Conservation (phyloP, 306 rosid genomes). For the Vigna mungo region DNA sequence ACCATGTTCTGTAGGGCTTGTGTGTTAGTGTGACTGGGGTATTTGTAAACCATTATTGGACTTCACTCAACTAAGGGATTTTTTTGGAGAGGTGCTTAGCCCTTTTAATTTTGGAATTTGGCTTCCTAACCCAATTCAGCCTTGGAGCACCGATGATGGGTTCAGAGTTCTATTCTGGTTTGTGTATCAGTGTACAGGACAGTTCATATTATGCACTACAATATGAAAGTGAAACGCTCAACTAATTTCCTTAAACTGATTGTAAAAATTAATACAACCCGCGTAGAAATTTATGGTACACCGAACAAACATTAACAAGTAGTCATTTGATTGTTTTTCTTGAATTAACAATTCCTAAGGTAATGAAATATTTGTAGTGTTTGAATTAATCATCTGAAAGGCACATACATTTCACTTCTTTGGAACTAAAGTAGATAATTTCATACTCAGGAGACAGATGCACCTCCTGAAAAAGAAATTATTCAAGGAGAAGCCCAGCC, state of each 20-base stretch:
- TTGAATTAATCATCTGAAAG: conserved; percentile 24
- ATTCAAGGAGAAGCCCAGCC: conserved; percentile 45
- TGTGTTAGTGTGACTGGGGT: neutral
- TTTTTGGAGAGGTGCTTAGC: neutral
- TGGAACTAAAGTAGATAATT: conserved; percentile 41
- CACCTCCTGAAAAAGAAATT: conserved; percentile 50
- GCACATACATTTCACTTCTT: conserved; percentile 36
- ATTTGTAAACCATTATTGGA: neutral
- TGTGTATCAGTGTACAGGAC: neutral
- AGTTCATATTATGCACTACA: neutral
- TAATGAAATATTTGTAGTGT: conserved; percentile 3
- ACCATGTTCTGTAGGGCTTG: neutral
- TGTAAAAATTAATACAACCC: neutral
- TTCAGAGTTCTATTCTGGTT: neutral
- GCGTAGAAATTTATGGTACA: conserved; percentile 7
- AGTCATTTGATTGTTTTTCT: conserved; percentile 37
- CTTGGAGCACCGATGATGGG: neutral
- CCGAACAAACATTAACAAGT: conserved; percentile 16
- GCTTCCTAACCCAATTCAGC: neutral
- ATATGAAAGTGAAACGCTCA: neutral
- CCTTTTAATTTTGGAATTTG: conserved; percentile 10
- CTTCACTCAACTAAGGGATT: neutral
- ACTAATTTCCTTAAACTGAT: conserved; percentile 19
- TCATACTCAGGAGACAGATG: conserved; percentile 60
- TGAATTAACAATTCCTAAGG: conserved; percentile 21